Evolutionary conservation across 495 filamentous ascomycete genomes (phyloP).

Genomic region (Hypomontagnella submonticulosa): DNA sequence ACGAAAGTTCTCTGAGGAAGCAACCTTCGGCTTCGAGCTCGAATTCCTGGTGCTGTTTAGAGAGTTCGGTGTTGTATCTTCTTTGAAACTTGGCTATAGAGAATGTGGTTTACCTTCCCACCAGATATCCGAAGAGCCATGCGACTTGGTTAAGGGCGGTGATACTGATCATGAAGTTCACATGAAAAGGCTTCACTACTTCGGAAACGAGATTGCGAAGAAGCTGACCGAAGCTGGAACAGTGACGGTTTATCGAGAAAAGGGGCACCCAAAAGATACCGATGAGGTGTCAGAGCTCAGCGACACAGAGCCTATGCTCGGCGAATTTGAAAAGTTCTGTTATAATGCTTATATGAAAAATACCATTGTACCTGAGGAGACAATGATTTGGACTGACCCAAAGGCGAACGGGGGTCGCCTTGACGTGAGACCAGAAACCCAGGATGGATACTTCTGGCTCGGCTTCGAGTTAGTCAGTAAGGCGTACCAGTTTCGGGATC

Average conservation of each 20-base stretch:
- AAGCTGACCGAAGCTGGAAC: slow-evolving; percentile 12
- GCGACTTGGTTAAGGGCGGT: background rate
- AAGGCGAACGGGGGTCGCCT: slow-evolving; percentile 16
- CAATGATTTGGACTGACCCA: slow-evolving; percentile 39
- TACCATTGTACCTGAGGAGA: slow-evolving; percentile 34
- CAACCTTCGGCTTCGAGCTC: slow-evolving; percentile 36
- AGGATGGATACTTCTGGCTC: slow-evolving; percentile 31
- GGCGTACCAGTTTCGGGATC: slow-evolving; percentile 19
- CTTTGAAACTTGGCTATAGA: background rate
- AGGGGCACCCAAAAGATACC: slow-evolving; percentile 26
- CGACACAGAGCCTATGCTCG: slow-evolving; percentile 10
- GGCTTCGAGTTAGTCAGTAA: slow-evolving; percentile 38
- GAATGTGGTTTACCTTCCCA: background rate
- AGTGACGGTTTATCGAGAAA: slow-evolving; percentile 18
- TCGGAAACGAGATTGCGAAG: slow-evolving; percentile 25
- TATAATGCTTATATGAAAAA: slow-evolving; percentile 30
- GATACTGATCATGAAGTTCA: slow-evolving; percentile 22
- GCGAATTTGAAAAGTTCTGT: slow-evolving; percentile 23
- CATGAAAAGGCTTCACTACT: slow-evolving; percentile 22
- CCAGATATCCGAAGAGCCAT: slow-evolving; percentile 24
- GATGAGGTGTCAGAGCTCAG: background rate
- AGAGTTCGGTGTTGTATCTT: slow-evolving; percentile 1
- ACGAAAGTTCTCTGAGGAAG: background rate
- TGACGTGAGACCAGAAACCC: slow-evolving; percentile 30
- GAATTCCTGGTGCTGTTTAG: slow-evolving; percentile 31